Evolutionary conservation across 495 filamentous ascomycete genomes (phyloP).

Genomic region (Opeltia flavorubescens): DNA sequence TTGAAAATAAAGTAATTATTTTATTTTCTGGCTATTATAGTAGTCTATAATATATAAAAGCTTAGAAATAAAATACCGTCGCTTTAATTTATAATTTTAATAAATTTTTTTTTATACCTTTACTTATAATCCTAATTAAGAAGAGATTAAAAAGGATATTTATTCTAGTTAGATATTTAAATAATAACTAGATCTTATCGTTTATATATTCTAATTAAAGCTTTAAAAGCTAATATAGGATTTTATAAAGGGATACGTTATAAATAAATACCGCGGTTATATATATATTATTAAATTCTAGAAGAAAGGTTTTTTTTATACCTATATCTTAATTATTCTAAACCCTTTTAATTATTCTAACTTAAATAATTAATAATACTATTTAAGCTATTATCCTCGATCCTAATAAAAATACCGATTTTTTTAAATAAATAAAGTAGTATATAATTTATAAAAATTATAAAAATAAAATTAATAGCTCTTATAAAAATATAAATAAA

Average conservation of each 20-base stretch:
- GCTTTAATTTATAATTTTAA: too few relatives aligned
- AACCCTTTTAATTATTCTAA: neutral
- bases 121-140: neutral
- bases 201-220: too few relatives aligned
- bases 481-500: neutral
- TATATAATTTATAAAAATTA: neutral
- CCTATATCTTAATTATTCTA: neutral
- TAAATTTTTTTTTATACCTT: too few relatives aligned
- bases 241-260: neutral
- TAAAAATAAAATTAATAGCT: neutral
- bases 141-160: neutral
- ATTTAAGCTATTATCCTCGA: neutral
- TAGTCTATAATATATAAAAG: too few relatives aligned
- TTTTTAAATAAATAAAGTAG: neutral
- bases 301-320: neutral
- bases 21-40: too few relatives aligned
- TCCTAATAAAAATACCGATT: too few relatives aligned
- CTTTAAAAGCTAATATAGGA: neutral
- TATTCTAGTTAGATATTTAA: neutral
- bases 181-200: too few relatives aligned
- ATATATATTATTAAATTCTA: slow-evolving; percentile 1
- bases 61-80: too few relatives aligned
- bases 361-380: neutral
- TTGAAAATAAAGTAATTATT: too few relatives aligned
- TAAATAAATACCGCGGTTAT: neutral